Conservation (phyloP, 306 rosid genomes). For the Dryas alaskensis region DNA sequence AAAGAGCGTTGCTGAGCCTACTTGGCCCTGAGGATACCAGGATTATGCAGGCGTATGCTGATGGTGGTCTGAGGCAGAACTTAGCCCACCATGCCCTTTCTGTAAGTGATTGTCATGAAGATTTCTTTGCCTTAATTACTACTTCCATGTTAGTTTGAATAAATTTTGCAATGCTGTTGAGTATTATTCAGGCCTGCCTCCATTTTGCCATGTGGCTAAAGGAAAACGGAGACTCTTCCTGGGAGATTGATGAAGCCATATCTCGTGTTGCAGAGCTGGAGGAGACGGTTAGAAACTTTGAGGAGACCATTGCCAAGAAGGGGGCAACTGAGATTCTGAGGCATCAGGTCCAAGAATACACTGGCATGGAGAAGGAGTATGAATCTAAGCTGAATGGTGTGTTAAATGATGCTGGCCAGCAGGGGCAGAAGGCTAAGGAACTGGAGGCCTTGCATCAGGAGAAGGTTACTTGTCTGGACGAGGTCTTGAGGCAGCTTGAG, state of each 20-base stretch:
- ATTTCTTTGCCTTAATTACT: neutral
- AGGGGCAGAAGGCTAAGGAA: neutral
- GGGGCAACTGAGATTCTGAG: constrained; percentile 6
- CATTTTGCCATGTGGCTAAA: constrained; percentile 9
- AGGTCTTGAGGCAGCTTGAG: neutral
- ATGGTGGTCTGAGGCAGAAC: constrained; percentile 4
- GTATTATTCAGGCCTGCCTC: constrained; percentile 11
- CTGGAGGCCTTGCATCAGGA: constrained; percentile 7
- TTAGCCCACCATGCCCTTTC: constrained; percentile 9
- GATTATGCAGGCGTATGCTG: constrained; percentile 4
- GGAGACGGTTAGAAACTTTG: neutral
- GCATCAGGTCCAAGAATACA: neutral
- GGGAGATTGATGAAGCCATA: constrained; percentile 3
- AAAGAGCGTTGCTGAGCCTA: neutral
- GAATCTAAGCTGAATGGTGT: neutral
- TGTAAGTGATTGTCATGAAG: constrained; percentile 5
- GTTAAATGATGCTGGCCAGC: constrained; percentile 3
- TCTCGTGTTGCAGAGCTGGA: constrained; percentile 8
- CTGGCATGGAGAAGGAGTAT: neutral
- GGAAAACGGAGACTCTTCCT: neutral
- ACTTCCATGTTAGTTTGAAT: neutral
- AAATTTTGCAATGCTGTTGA: neutral
- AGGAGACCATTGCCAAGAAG: neutral
- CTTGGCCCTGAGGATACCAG: constrained; percentile 8
- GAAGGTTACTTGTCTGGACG: neutral